Percentiles rank a stretch among this genome's conserved stretches.
phyloP scores from a whole-genome alignment of 768 basidiomycete species.

The Boletus vinaceobasis region DNA sequence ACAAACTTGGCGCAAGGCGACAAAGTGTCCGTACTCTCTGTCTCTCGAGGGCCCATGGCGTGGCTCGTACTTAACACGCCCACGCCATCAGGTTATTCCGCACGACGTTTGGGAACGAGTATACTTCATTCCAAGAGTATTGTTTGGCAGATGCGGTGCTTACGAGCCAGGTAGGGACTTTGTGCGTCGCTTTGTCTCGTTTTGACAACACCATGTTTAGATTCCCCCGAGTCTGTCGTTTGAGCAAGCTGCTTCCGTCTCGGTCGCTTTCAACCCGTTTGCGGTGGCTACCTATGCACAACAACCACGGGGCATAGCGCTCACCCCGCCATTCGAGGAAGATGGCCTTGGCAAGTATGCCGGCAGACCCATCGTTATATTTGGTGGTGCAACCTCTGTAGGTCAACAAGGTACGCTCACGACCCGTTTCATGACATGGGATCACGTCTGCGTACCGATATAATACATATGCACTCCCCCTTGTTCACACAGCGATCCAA shows the following conservation, averaged over 20 bases:
- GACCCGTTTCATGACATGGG: too few relatives aligned
- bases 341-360: slow-evolving; percentile 29
- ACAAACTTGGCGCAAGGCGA: slow-evolving; percentile 33
- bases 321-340: slow-evolving; percentile 28
- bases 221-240: slow-evolving; percentile 34
- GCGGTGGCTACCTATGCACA: slow-evolving; percentile 32
- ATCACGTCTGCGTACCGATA: too few relatives aligned
- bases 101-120: neutral
- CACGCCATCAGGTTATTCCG: slow-evolving; percentile 4
- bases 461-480: too few relatives aligned
- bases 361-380: slow-evolving; percentile 30
- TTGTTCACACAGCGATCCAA: slow-evolving; percentile 25
- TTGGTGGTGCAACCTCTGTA: slow-evolving; percentile 36
- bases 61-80: neutral
- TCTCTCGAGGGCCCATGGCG: neutral
- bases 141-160: slow-evolving; percentile 12
- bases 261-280: slow-evolving; percentile 31
- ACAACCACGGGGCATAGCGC: slow-evolving; percentile 23
- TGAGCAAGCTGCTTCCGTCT: slow-evolving; percentile 36
- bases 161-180: slow-evolving; percentile 7
- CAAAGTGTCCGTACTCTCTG: slow-evolving; percentile 10
- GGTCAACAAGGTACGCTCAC: slow-evolving; percentile 12
- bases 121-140: slow-evolving; percentile 22
- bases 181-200: too few relatives aligned
- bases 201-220: slow-evolving; percentile 5